These are phyloP conservation scores for Entomortierella parvispora DNA, from an alignment of 192 early-diverging fungal species.

Conservation along the genomic window DNA sequence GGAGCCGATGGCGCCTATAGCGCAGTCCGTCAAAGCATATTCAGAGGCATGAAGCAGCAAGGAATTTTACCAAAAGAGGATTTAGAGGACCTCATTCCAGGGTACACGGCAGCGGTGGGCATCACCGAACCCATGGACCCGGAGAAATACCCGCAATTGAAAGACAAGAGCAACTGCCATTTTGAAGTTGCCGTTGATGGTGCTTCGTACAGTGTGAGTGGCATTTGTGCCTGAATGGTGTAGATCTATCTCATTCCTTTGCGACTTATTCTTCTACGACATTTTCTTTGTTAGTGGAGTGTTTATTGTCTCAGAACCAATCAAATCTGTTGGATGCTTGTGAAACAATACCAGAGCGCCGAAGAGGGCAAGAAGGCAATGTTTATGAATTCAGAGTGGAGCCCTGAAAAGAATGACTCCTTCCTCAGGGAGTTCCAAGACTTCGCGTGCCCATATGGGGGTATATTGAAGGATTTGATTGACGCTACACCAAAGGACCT, in stretches of 20 bases:
- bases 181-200: slow-evolving; percentile 22
- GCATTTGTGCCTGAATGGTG: too few relatives aligned
- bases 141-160: slow-evolving; percentile 15
- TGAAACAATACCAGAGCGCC: neutral
- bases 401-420: too few relatives aligned
- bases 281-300: too few relatives aligned
- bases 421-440: slow-evolving; percentile 1
- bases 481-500: too few relatives aligned
- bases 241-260: too few relatives aligned
- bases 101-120: slow-evolving; percentile 29
- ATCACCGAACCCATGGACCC: slow-evolving; percentile 12
- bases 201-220: too few relatives aligned
- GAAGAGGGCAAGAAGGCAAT: neutral
- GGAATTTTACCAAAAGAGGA: neutral
- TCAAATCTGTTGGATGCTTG: neutral
- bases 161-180: slow-evolving; percentile 19
- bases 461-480: slow-evolving; percentile 12
- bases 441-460: slow-evolving; percentile 4
- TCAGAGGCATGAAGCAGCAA: slow-evolving; percentile 3
- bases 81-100: slow-evolving; percentile 9
- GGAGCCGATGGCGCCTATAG: too few relatives aligned
- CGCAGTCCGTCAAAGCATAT: slow-evolving; percentile 17
- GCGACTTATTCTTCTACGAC: too few relatives aligned
- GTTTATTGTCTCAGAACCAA: too few relatives aligned
- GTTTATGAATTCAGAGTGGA: slow-evolving; percentile 22